phyloP scores from a whole-genome alignment of 768 basidiomycete genomes.

The Megacollybia marginata region DNA sequence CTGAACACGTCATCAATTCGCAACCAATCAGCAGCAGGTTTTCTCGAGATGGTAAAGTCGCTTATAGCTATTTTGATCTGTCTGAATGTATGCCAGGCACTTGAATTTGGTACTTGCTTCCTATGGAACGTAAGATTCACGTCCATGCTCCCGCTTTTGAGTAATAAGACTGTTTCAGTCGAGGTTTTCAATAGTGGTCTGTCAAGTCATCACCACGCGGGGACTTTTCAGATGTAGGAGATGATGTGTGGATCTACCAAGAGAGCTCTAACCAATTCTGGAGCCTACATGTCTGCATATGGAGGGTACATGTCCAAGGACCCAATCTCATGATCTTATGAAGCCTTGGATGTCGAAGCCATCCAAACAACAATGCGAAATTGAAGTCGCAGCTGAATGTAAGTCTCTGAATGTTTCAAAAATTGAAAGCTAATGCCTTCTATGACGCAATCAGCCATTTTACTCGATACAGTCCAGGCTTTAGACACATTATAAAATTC shows the following conservation, averaged over 20 bases:
- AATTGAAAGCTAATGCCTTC: slow-evolving; percentile 5
- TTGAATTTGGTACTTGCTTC: slow-evolving; percentile 8
- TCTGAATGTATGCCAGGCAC: not conserved
- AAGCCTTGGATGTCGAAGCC: slow-evolving; percentile 7
- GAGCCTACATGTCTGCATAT: not conserved
- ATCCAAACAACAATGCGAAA: slow-evolving; percentile 8
- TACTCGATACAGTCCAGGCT: slow-evolving; percentile 25
- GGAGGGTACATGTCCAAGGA: slow-evolving; percentile 15
- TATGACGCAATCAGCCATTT: slow-evolving; percentile 19
- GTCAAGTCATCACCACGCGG: slow-evolving; percentile 9
- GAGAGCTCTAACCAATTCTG: not conserved
- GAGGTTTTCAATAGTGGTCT: slow-evolving; percentile 15
- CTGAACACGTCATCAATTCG: slow-evolving; percentile 31
- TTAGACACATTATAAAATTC: slow-evolving; percentile 20
- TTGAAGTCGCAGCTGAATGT: not conserved
- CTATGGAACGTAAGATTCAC: slow-evolving; percentile 13
- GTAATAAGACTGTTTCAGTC: slow-evolving; percentile 12
- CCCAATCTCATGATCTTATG: slow-evolving; percentile 10
- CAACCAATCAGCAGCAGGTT: slow-evolving; percentile 36
- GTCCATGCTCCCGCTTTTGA: slow-evolving; percentile 13
- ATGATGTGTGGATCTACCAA: not conserved
- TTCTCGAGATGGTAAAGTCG: slow-evolving; percentile 20
- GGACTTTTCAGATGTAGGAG: not conserved
- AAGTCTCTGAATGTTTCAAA: not conserved
- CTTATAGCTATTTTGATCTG: not conserved